Evolutionary conservation across 2,329 filamentous ascomycete species (phyloP).

Genomic region (Graphilbum sp.): DNA sequence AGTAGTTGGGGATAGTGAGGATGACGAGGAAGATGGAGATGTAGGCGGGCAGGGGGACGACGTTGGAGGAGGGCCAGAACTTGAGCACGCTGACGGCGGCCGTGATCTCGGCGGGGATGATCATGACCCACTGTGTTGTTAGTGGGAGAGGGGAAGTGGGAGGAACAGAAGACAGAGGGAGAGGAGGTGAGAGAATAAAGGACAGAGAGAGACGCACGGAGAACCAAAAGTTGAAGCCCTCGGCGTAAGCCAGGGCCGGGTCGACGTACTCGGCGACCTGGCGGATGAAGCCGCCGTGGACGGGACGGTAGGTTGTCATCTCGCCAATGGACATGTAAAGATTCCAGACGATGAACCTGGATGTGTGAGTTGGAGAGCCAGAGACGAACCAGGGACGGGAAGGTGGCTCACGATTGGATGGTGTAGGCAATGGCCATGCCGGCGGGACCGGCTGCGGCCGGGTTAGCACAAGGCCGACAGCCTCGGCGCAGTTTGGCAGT

Average conservation of each 20-base stretch:
- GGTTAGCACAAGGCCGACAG: too few relatives aligned
- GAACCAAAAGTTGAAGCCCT: slow-evolving; percentile 34
- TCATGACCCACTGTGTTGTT: slow-evolving; percentile 29
- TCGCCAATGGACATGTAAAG: slow-evolving; percentile 25
- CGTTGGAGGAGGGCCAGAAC: neutral
- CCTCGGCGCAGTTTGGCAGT: slow-evolving; percentile 24
- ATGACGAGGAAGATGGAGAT: slow-evolving; percentile 1
- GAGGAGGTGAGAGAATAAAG: too few relatives aligned
- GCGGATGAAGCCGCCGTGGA: slow-evolving; percentile 32
- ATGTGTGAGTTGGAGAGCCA: neutral
- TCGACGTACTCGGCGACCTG: slow-evolving; percentile 29
- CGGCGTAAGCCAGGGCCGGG: slow-evolving; percentile 26
- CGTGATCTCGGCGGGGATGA: slow-evolving; percentile 7
- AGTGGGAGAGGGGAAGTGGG: too few relatives aligned
- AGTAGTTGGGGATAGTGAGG: neutral
- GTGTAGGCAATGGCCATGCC: slow-evolving; percentile 20
- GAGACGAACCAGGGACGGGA: neutral
- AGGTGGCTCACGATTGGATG: slow-evolving; percentile 24
- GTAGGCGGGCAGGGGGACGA: neutral
- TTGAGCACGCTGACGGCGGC: slow-evolving; percentile 3
- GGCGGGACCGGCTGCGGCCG: neutral
- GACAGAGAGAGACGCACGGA: too few relatives aligned
- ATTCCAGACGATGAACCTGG: slow-evolving; percentile 18
- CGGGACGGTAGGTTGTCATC: slow-evolving; percentile 43
- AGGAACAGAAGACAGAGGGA: too few relatives aligned